Base-by-base conservation (phyloP, 768 basidiomycete species). In the Mycena rebaudengoi region DNA sequence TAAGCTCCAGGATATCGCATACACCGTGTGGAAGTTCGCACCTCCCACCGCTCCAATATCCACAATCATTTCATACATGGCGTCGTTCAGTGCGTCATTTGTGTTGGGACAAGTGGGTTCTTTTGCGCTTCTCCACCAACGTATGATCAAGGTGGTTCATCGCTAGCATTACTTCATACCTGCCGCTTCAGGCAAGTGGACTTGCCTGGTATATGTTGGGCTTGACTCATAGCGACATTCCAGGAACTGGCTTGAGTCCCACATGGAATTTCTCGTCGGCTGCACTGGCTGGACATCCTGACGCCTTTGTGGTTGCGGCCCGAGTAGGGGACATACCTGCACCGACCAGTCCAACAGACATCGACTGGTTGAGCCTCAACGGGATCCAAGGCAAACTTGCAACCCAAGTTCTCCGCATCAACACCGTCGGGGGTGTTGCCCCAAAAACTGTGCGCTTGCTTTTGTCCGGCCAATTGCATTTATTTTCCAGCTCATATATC, bases 101-200 rank as follows among this genome's bases (percentile, higher is more conserved):
- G 64, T 65, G 4, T 33, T 65, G 6, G 64, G 64, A 7, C 54
- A 63, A 55, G 62, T 63, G 18, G 7, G 45, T 7, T 21, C 10
- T 18, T 14, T 48, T 65, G 16, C 25, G 37, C 16, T 26, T 48
- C 33, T 28, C 35, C 43, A 41, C 7, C 14, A 20, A 10, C 8
- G 5, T 2, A 64, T 66, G 54, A 60, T 54, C 5, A 59, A 66
- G 20, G 73, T 69, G 70, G 33, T 67, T 14, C 80, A n/a, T n/a
- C n/a, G n/a, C n/a, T n/a, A 86, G 62, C 88, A 91, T 66, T 89
- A 83, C 78, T 91, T 88, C 72, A 77, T 86, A 16, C 8, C 58
- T 2, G 25, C 58, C 13, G 45, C 64, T 14, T 65, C 64, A 14
- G 64, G 62, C 43, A 51, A 1, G 50, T 33, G 14, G 26, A 5